Evolutionary conservation across 495 filamentous ascomycete genomes (phyloP).

Genomic region (Podospora didyma): DNA sequence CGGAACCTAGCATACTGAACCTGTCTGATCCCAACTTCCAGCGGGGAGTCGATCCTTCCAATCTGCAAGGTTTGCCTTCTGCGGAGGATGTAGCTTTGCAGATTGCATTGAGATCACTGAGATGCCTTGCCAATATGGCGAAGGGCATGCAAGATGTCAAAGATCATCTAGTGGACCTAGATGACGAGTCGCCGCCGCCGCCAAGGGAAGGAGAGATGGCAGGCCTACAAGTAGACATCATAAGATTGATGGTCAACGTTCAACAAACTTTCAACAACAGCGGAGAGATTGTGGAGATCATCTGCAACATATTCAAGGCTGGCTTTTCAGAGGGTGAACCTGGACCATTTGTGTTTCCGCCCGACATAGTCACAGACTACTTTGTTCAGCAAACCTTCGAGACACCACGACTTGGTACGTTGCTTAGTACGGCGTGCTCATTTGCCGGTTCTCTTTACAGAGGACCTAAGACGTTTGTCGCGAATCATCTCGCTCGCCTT

Average conservation of each 20-base stretch:
- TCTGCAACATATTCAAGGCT: constrained; percentile 69
- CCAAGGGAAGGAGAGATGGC: constrained; percentile 9
- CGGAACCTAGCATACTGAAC: constrained; percentile 28
- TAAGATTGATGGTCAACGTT: constrained; percentile 47
- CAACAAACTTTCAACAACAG: constrained; percentile 55
- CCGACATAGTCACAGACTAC: constrained; percentile 66
- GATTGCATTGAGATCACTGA: constrained; percentile 60
- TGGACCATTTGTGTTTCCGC: constrained; percentile 73
- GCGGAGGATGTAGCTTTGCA: constrained; percentile 43
- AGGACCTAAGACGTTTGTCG: constrained; percentile 35
- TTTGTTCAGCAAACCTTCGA: constrained; percentile 57
- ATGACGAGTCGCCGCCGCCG: constrained; percentile 29
- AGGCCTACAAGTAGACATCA: constrained; percentile 43
- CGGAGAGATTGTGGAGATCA: constrained; percentile 68
- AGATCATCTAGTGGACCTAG: constrained; percentile 66
- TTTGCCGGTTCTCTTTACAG: constrained; percentile 65
- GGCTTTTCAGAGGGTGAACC: constrained; percentile 77
- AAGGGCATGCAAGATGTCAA: constrained; percentile 72
- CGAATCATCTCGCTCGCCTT: constrained; percentile 48
- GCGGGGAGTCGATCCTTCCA: constrained; percentile 23
- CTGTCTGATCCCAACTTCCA: constrained; percentile 29
- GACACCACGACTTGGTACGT: constrained; percentile 64
- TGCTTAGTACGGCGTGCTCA: constrained; percentile 74
- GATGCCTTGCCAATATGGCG: constrained; percentile 72
- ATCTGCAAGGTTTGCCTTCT: constrained; percentile 15